These are phyloP conservation scores for Saturnispora galanensis DNA, from an alignment of 805 yeast genomes.

Conservation along the genomic window DNA sequence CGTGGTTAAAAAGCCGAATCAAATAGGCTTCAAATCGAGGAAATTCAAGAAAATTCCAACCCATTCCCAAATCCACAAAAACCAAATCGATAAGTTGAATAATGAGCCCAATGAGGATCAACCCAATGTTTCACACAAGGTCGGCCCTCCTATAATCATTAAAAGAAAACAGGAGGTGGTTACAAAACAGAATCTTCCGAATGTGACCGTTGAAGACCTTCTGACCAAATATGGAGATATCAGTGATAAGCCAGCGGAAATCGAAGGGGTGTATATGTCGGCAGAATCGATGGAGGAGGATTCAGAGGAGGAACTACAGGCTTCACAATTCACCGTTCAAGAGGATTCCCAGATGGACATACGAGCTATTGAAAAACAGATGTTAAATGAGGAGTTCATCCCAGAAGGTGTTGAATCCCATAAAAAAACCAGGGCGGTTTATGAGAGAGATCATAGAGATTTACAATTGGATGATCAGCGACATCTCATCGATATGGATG, in stretches of 20 bases:
- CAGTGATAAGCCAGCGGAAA: not conserved
- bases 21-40: not conserved
- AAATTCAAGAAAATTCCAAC: not conserved
- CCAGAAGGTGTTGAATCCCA: not conserved
- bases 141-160: no score
- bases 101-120: not conserved
- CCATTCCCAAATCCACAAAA: no score
- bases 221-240: not conserved
- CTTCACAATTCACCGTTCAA: not conserved
- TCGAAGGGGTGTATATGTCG: slow-evolving; percentile 2
- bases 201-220: no score
- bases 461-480: not conserved
- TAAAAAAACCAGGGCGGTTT: not conserved
- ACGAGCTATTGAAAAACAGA: slow-evolving; percentile 1
- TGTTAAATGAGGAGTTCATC: slow-evolving; percentile 4
- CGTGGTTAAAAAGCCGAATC: not conserved
- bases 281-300: not conserved
- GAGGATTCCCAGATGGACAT: not conserved
- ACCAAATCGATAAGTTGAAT: no score
- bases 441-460: not conserved
- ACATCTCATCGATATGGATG: not conserved
- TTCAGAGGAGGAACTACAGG: not conserved
- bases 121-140: no score
- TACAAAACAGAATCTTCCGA: no score
- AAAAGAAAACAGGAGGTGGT: no score